These are phyloP conservation scores for Xerocomus brunneocitrinus DNA, from an alignment of 768 basidiomycete species.

Conservation along the genomic window DNA sequence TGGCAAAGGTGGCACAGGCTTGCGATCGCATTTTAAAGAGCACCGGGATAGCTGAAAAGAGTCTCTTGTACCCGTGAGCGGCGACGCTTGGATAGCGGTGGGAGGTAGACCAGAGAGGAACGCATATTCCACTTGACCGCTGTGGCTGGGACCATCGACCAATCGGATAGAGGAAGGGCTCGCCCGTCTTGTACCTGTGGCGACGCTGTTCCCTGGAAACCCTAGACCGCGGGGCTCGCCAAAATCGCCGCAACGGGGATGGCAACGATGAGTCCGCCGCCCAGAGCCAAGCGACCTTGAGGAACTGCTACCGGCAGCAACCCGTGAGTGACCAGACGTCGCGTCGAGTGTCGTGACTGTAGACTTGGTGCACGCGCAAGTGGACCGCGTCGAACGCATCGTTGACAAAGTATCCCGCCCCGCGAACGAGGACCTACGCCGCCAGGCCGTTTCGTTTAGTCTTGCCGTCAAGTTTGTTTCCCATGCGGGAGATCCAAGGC, in stretches of 20 bases:
- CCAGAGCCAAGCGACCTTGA: neutral
- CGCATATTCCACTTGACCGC: slow-evolving; percentile 15
- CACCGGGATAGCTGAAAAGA: slow-evolving; percentile 26
- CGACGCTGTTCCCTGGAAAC: neutral
- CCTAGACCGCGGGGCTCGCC: slow-evolving; percentile 1
- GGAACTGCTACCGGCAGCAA: neutral
- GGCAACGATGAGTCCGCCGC: neutral
- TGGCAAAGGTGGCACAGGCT: slow-evolving; percentile 19
- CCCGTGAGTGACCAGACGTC: neutral
- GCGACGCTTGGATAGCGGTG: slow-evolving; percentile 12
- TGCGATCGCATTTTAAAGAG: slow-evolving; percentile 11
- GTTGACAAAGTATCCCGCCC: slow-evolving; percentile 6
- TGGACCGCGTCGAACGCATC: slow-evolving; percentile 4
- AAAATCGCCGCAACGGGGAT: neutral
- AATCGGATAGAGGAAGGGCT: slow-evolving; percentile 26
- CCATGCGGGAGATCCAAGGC: slow-evolving; percentile 31
- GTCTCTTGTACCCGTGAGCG: slow-evolving; percentile 23
- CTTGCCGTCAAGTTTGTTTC: slow-evolving; percentile 20
- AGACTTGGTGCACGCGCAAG: slow-evolving; percentile 3
- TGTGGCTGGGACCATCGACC: slow-evolving; percentile 12
- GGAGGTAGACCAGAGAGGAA: slow-evolving; percentile 26
- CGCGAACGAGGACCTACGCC: slow-evolving; percentile 5
- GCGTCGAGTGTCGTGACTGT: slow-evolving; percentile 6
- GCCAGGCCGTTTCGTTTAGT: slow-evolving; percentile 7
- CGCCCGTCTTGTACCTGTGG: slow-evolving; percentile 1